Evolutionary conservation across 2,329 filamentous ascomycete species (phyloP), one percentile per base, ranked within the genome.

Genomic region (Nemania diffusa): DNA sequence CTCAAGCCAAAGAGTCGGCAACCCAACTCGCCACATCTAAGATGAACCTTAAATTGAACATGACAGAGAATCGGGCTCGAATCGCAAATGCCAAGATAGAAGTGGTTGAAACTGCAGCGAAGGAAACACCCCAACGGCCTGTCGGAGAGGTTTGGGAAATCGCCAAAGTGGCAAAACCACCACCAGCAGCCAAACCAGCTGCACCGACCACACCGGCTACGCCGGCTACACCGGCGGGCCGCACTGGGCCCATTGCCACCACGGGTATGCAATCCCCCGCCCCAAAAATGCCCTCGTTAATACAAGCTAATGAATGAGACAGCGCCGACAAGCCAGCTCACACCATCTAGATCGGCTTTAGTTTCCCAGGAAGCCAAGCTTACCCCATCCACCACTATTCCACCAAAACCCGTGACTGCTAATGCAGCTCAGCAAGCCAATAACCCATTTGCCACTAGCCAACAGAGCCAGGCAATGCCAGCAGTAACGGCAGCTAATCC

Each of bases 81-180:
- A 81, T 82, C 8, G 88, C 90, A 0, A 84, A 85, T 57, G 92
- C 91, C 4, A 97, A 96, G 81, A 81, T 97, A 34, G 86, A 87
- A 1, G 88, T 96, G 1, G 92, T 98, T 3, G 87, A 94, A 75
- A 92, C 89, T 53, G 94, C 95, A 13, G 93, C 91, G 0, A 86
- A 85, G n/a, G 91, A 97, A 55, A 97, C 94, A 0, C 95, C 95
- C 0, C 85, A 95, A 73, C 90, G 89, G 76, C 88, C 94, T 0
- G 93, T 98, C 3, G 87, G 83, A 9, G 94, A 97, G 79, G 94
- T 97, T 0, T 97, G 93, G 92, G 89, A 91, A 70, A 82, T 92
- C 61, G 94, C 91, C 0, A 94, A 95, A 79, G 83, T 81, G 60
- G 86, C 88, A 11, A 91, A 88, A 76, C 83, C 86, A 8, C 72